These are phyloP conservation scores for Luzula sylvatica DNA, from an alignment of 176 grass and related monocot species.

Conservation along the genomic window DNA sequence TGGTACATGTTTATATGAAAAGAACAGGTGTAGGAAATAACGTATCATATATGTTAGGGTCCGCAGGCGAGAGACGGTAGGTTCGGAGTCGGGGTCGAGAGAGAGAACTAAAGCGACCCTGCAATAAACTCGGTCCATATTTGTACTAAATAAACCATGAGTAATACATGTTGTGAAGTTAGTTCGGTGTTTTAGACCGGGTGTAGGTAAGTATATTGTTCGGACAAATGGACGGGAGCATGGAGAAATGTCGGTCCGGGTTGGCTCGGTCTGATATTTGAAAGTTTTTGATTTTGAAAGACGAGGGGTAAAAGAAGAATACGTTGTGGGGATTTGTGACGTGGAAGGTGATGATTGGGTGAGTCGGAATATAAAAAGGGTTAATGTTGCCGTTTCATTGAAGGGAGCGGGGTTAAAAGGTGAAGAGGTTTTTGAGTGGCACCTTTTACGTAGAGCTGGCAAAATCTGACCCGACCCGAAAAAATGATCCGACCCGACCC, in stretches of 20 bases:
- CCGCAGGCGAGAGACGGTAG: constrained; percentile 42
- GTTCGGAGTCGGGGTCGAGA: constrained; percentile 45
- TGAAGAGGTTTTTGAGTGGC: not conserved
- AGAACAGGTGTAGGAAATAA: constrained; percentile 19
- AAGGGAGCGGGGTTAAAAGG: constrained; percentile 5
- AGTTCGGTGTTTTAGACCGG: not conserved
- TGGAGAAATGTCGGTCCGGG: constrained; percentile 22
- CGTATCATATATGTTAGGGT: constrained; percentile 24
- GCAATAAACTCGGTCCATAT: not conserved
- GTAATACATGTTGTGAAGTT: not conserved
- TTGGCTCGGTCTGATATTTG: constrained; percentile 13
- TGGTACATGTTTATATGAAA: not conserved
- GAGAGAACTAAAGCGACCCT: not conserved
- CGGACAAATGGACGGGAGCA: constrained; percentile 19
- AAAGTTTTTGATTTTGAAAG: constrained; percentile 53
- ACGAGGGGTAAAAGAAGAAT: constrained; percentile 1
- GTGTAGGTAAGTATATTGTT: constrained; percentile 1
- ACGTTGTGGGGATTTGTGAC: not conserved
- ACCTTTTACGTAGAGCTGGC: too few species aligned
- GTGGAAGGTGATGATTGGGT: not conserved
- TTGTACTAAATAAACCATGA: constrained; percentile 3
- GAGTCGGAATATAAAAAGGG: constrained; percentile 4
- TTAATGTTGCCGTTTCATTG: constrained; percentile 12
- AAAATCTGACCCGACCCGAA: too few species aligned
- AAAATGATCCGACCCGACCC: too few species aligned